These are phyloP conservation scores for Gossypium davidsonii DNA, from an alignment of 441 rosid genomes.

Conservation along the genomic window DNA sequence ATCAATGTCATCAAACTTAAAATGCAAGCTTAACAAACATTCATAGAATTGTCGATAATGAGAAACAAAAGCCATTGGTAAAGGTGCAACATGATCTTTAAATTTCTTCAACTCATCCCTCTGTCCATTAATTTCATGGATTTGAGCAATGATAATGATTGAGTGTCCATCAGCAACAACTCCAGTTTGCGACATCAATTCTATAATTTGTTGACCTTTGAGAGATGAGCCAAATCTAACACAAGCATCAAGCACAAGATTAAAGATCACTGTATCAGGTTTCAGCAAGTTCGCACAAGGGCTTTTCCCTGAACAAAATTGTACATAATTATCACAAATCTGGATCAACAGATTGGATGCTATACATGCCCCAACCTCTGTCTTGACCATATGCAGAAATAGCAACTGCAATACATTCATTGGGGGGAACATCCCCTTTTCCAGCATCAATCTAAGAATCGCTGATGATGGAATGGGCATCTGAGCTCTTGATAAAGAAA, in stretches of 20 bases:
- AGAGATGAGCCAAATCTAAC: conserved; percentile 52
- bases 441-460: conserved; percentile 52
- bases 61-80: conserved; percentile 36
- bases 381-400: conserved; percentile 67
- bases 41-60: conserved; percentile 55
- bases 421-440: conserved; percentile 27
- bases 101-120: conserved; percentile 69
- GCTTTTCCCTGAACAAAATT: conserved; percentile 15
- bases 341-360: conserved; percentile 63
- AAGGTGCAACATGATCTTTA: conserved; percentile 41
- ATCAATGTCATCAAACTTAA: conserved; percentile 61
- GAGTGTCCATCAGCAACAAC: conserved; percentile 71
- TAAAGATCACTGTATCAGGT: conserved; percentile 61
- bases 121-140: conserved; percentile 66
- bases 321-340: conserved; percentile 37
- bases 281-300: conserved; percentile 28
- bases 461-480: conserved; percentile 48
- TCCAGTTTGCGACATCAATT: conserved; percentile 53
- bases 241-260: conserved; percentile 70
- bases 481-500: conserved; percentile 66
- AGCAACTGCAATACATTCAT: conserved; percentile 33
- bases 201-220: conserved; percentile 63
- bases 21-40: conserved; percentile 59
- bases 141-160: conserved; percentile 43
- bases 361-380: conserved; percentile 53